These are phyloP conservation scores for Lasiosphaeris hirsuta DNA, from an alignment of 495 filamentous ascomycete species.

Conservation along the genomic window DNA sequence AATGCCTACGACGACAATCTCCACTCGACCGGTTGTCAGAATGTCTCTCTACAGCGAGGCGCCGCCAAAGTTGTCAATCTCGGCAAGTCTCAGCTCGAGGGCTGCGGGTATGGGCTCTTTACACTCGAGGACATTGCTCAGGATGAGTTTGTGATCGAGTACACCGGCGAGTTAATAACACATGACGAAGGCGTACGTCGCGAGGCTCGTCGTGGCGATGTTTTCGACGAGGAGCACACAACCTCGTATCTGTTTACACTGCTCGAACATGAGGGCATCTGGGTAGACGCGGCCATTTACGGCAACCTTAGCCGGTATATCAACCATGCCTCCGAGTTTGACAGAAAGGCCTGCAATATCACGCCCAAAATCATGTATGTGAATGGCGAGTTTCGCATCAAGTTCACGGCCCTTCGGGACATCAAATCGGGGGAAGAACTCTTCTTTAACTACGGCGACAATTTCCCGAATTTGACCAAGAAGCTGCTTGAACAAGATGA, in stretches of 20 bases:
- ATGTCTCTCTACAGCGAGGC: slow-evolving; percentile 59
- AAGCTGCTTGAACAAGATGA: slow-evolving; percentile 46
- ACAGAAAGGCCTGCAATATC: slow-evolving; percentile 49
- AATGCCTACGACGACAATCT: slow-evolving; percentile 54
- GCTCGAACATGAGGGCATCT: slow-evolving; percentile 51
- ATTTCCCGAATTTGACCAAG: slow-evolving; percentile 49
- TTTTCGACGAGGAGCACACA: slow-evolving; percentile 58
- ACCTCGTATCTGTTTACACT: slow-evolving; percentile 66
- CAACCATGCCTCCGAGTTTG: slow-evolving; percentile 55
- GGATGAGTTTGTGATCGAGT: slow-evolving; percentile 66
- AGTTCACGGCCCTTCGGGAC: slow-evolving; percentile 57
- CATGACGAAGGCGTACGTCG: slow-evolving; percentile 57
- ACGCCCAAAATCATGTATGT: slow-evolving; percentile 59
- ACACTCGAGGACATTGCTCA: slow-evolving; percentile 57
- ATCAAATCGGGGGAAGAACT: slow-evolving; percentile 64
- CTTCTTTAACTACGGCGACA: slow-evolving; percentile 66
- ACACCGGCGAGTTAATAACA: slow-evolving; percentile 68
- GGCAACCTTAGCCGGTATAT: slow-evolving; percentile 63
- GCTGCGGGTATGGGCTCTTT: slow-evolving; percentile 64
- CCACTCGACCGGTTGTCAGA: slow-evolving; percentile 53
- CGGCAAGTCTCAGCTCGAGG: slow-evolving; percentile 55
- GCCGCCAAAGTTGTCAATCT: slow-evolving; percentile 57
- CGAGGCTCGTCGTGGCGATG: slow-evolving; percentile 54
- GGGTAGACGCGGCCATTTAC: slow-evolving; percentile 51
- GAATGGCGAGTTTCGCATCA: slow-evolving; percentile 65